Evolutionary conservation across 1,139 yeast genomes (phyloP), one percentile per base, ranked within the genome.

Genomic region (Pichiaceae sp.): DNA sequence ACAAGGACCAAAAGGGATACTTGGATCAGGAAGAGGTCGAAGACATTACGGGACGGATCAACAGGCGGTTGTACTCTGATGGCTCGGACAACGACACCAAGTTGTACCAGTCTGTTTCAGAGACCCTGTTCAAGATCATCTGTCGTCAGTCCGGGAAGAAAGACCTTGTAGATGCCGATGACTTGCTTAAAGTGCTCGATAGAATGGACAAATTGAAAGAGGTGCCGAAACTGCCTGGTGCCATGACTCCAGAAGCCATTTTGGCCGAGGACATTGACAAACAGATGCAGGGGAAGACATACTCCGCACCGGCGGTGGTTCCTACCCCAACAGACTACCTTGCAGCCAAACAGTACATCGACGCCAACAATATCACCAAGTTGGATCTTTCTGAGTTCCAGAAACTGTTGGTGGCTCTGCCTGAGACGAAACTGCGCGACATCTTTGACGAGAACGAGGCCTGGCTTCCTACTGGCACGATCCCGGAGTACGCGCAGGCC

Each of bases 341-440:
- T n/a, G 34, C 44, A 2, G 48, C 47, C 34, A 35, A 52, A 55
- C 40, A 47, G 43, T 36, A 58, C 58, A 34, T 48, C 56, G 34
- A 58, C 47, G 38, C 46, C 49, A 32, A 64, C 52, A 43, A 62
- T 55, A 58, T 44, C 29, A 32, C 33, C 3, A 19, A 60, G 35
- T 56, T 68, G 56, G 32, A 60, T 56, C 40, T 66, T 50, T 4
- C 49, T 49, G 19, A 59, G 51, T 52, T 66, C 56, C 31, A 63
- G 53, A 45, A 41, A 41, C 21, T 56, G 19, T 35, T 54, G 17
- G 37, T 36, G 12, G 43, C 46, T 21, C 38, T 56, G 7, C 57
- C 60, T 15, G 36, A 42, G 15, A 18, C 48, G 9, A 55, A 54
- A 40, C 50, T 57, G n/a, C 44, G 49, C 6, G 34, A 42, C 12